These are phyloP conservation scores for Erodium chrysanthum DNA, from an alignment of 441 rosid genomes.

Conservation along the genomic window DNA sequence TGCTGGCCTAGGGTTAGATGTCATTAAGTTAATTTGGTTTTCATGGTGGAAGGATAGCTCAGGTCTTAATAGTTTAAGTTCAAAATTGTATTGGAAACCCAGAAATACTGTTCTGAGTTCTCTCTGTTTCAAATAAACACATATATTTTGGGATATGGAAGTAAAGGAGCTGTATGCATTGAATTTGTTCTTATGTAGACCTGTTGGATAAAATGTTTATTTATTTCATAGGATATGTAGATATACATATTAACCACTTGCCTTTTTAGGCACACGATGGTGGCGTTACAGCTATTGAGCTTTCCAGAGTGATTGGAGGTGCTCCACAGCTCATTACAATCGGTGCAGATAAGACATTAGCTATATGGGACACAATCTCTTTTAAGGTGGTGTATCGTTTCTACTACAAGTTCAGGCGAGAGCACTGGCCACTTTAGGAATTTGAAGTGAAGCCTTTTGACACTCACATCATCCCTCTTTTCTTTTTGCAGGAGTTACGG, in stretches of 20 bases:
- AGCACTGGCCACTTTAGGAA: slow-evolving; percentile 14
- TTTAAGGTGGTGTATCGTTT: slow-evolving; percentile 56
- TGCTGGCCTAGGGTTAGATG: no score
- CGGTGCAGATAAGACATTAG: slow-evolving; percentile 94
- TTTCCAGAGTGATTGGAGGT: slow-evolving; percentile 88
- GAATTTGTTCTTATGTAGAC: background rate
- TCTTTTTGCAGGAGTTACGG: slow-evolving; percentile 63
- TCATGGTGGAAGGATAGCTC: no score
- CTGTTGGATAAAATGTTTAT: slow-evolving; percentile 3
- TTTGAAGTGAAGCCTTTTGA: background rate
- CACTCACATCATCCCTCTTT: background rate
- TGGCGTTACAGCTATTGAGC: slow-evolving; percentile 86
- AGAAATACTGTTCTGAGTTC: no score
- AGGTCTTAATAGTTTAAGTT: no score
- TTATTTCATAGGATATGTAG: slow-evolving; percentile 6
- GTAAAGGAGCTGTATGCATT: no score
- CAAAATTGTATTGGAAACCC: no score
- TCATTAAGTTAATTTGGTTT: no score
- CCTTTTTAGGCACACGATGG: slow-evolving; percentile 85
- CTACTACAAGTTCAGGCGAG: slow-evolving; percentile 7
- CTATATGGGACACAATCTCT: slow-evolving; percentile 97
- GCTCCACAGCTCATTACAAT: slow-evolving; percentile 90
- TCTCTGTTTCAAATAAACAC: no score
- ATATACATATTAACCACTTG: background rate
- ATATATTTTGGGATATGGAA: no score